phyloP scores from a whole-genome alignment of 441 rosid species.

The Erysimum pusillum region DNA sequence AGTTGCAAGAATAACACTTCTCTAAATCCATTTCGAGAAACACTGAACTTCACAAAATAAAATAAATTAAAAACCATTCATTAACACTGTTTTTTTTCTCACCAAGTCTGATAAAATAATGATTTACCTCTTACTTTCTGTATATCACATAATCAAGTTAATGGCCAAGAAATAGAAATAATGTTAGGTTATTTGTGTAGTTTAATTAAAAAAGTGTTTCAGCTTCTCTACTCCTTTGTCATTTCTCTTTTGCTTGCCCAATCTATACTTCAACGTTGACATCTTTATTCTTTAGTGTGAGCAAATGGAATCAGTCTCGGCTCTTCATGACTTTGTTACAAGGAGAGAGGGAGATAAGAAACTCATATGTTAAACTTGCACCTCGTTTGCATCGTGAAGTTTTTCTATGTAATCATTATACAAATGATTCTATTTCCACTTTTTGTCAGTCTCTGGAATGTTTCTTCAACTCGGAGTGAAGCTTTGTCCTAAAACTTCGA shows the following conservation, averaged over 20 bases:
- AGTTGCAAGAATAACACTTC: too few relatives aligned
- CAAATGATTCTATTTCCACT: constrained; percentile 16
- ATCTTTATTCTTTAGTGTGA: neutral
- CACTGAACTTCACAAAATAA: too few relatives aligned
- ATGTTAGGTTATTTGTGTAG: neutral
- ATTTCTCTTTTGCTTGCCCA: neutral
- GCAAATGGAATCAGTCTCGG: neutral
- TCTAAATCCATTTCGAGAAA: too few relatives aligned
- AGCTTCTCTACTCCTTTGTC: neutral
- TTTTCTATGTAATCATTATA: constrained; percentile 2
- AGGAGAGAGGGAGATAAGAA: neutral
- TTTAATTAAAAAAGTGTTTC: neutral
- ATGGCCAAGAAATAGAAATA: neutral
- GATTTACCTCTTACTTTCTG: too few relatives aligned
- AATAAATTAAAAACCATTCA: too few relatives aligned
- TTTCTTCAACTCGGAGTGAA: constrained; percentile 17
- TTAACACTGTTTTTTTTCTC: too few relatives aligned
- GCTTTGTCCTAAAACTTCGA: constrained; percentile 30
- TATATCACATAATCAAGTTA: neutral
- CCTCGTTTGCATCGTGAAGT: neutral
- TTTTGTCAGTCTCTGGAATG: constrained; percentile 19
- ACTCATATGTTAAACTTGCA: neutral
- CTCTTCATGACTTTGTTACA: neutral
- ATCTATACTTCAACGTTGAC: neutral
- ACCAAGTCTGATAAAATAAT: too few relatives aligned